Conservation (phyloP, 2,329 filamentous ascomycete species). For the Chaetoscypha palmicola region DNA sequence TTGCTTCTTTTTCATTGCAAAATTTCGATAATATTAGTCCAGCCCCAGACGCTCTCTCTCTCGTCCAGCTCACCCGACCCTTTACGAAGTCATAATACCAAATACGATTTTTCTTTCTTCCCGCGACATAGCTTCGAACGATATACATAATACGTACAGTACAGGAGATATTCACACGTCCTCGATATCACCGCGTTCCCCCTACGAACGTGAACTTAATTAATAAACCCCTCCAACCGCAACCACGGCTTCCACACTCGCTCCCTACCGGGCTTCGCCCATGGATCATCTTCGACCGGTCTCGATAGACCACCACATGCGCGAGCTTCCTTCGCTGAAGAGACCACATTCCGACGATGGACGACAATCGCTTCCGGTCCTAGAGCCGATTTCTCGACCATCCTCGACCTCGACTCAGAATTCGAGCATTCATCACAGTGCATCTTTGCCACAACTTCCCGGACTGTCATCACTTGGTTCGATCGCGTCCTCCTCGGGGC, state of each 20-base stretch:
- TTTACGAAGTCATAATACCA: conserved; percentile 12
- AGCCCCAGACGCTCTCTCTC: too few relatives aligned
- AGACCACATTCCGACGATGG: conserved; percentile 40
- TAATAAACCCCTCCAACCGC: conserved; percentile 29
- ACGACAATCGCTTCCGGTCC: conserved; percentile 40
- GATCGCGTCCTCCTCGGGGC: conserved; percentile 42
- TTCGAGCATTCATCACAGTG: conserved; percentile 36
- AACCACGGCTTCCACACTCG: conserved; percentile 52
- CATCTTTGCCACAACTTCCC: conserved; percentile 39
- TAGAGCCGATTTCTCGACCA: conserved; percentile 45
- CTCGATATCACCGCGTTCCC: conserved; percentile 22
- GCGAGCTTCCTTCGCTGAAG: conserved; percentile 40
- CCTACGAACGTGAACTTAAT: conserved; percentile 22
- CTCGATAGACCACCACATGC: conserved; percentile 39
- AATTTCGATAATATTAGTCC: conserved; percentile 17
- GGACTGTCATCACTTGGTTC: conserved; percentile 54
- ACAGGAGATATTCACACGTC: conserved; percentile 12
- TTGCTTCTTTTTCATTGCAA: conserved; percentile 16
- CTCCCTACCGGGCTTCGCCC: conserved; percentile 52
- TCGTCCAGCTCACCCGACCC: conserved; percentile 1
- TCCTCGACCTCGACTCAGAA: conserved; percentile 45
- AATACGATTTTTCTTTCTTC: conserved; percentile 12
- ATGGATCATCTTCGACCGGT: conserved; percentile 42
- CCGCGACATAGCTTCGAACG: conserved; percentile 16
- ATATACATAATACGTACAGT: conserved; percentile 13